Evolutionary conservation across 345 rosid genomes (phyloP), one percentile per base, ranked within the genome.

Genomic region (Camelina sativa): DNA sequence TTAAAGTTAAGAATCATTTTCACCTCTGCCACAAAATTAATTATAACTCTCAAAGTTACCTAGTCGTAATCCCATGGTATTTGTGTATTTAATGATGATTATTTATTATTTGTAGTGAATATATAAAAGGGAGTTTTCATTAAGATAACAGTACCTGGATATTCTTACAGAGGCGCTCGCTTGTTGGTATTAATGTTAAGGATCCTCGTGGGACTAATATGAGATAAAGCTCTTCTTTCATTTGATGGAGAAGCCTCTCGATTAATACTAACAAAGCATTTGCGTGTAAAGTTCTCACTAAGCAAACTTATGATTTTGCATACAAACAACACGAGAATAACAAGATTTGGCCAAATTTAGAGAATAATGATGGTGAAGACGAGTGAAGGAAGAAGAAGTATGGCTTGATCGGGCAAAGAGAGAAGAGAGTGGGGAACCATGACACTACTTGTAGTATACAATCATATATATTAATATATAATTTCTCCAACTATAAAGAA

Each of bases 391-490:
- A 64, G 64, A 73, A 68, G 58, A 62, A 53, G 64, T 35, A 69
- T 61, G 65, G 57, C 50, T 69, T 76, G 41, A 44, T 56, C 17
- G 30, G 58, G 50, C 0, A 55, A 28, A 55, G 58, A 59, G 56
- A 74, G 40, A 62, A 69, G 50, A 30, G 69, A 75, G 79, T 76
- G 79, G 79, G 15, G 58, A 76, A 76, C 64, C 79, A 76, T 62
- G 41, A 76, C 34, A 32, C 69, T 69, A 76, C 58, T 53, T 69
- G 79, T 68, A n/a, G 23, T 62, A 69, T 62, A 62, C 20, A 76
- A 40, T 40, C 41, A 62, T 62, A 11, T 61, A 53, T 50, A 35
- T 38, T 66, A 50, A 47, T 7, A 28, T 4, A 28, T 74, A 8
- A 59, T 58, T 35, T 38, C 16, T 58, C 46, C 32, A 66, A 74